phyloP scores from a whole-genome alignment of 2,329 filamentous ascomycete species.

The Plenodomus biglobosus region DNA sequence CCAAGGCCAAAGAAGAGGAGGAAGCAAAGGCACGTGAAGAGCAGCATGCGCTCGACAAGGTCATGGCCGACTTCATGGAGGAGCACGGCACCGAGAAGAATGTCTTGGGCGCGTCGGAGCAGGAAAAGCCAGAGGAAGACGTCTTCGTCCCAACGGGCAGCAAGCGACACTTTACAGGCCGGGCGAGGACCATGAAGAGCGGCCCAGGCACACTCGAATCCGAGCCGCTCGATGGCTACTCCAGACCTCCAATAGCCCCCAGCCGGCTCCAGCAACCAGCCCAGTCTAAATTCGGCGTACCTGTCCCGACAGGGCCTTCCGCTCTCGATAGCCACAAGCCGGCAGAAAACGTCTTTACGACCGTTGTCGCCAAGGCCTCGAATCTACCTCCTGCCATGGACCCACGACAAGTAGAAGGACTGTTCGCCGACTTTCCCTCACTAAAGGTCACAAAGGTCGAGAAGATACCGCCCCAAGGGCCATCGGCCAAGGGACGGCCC shows the following conservation, averaged over 20 bases:
- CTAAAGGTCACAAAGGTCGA: constrained; percentile 39
- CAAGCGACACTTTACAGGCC: constrained; percentile 35
- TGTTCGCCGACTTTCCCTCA: constrained; percentile 34
- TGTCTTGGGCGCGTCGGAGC: constrained; percentile 27
- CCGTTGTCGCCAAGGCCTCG: constrained; percentile 36
- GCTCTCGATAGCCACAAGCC: constrained; percentile 16
- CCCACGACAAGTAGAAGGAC: constrained; percentile 24
- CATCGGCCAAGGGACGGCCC: constrained; percentile 23
- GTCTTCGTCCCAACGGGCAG: constrained; percentile 33
- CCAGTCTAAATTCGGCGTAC: constrained; percentile 19
- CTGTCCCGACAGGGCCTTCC: constrained; percentile 15
- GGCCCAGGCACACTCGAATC: constrained; percentile 37
- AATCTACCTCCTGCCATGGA: constrained; percentile 37
- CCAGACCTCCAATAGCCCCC: constrained; percentile 10
- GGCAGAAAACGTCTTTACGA: constrained; percentile 31
- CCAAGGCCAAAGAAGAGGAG: constrained; percentile 35
- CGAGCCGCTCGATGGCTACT: constrained; percentile 25
- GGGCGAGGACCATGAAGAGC: constrained; percentile 35
- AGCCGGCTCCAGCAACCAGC: constrained; percentile 18
- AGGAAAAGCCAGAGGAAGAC: constrained; percentile 23
- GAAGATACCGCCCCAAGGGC: constrained; percentile 24
- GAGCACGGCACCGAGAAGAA: constrained; percentile 31
- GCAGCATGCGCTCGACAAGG: constrained; percentile 33
- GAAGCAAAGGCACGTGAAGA: constrained; percentile 37
- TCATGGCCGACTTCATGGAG: constrained; percentile 36